Base-by-base conservation (phyloP, 352 stramenopile genomes). In the Phytopythium chamaehyphon region DNA sequence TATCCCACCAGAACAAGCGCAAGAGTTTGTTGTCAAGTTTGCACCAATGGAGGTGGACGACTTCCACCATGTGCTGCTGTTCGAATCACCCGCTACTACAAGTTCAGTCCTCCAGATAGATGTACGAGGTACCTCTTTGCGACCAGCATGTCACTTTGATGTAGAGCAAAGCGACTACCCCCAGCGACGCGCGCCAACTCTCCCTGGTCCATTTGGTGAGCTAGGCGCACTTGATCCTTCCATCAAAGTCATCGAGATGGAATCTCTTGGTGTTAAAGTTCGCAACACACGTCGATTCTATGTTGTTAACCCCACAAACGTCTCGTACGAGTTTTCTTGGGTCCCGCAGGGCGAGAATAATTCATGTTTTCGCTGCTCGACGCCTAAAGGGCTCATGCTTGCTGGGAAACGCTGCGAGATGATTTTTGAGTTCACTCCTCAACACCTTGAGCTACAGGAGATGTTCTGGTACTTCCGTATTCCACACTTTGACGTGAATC, bases 391-490 rank as follows among this genome's bases (percentile, higher is more conserved):
- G 6, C 77, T 96, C 35, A 96, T 98, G 71, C 73, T 98, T 1
- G 72, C 88, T 8, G 94, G 94, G 0, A 96, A 97, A 61, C 76
- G 90, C 14, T 95, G 85, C 53, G 94, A 98, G 54, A 97, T 98
- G 84, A 86, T 96, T n/a, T 98, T 98, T 58, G 93, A 98, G 53
- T 98, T 96, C 63, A 96, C 88, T 24, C 93, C 94, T 0, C 84
- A 96, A 54, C 85, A 96, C 40, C 61, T 93, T 6, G 83, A 86
- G 43, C 70, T 95, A 16, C 75, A 95, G 42, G 92, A 98, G 67
- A 88, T 88, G 59, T 97, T 98, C 48, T 98, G 81, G 72, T 73
- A 86, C 24, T 97, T 98, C 46, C 69, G 73, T 35, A 88, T 98
- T 14, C 76, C 88, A 7, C 76, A 92, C 24, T 93, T 97, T 31